Percentiles rank a stretch among this genome's conserved stretches.
phyloP scores from a whole-genome alignment of 495 filamentous ascomycete genomes.

The Articulospora tetracladia region DNA sequence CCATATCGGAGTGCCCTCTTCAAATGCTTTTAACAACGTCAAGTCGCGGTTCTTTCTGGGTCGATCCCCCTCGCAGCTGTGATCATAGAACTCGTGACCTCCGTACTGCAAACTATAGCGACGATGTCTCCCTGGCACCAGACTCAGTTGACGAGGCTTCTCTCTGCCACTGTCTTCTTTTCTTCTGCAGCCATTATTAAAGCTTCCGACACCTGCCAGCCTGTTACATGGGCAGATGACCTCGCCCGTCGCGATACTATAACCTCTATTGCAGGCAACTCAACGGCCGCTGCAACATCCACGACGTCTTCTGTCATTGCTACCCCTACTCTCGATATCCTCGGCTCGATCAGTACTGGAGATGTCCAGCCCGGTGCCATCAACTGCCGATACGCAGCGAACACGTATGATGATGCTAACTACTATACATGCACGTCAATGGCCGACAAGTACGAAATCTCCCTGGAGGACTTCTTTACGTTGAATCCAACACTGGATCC shows the following conservation, averaged over 20 bases:
- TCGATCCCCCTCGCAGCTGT: no score
- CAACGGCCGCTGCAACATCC: not conserved
- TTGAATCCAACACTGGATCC: constrained; percentile 22
- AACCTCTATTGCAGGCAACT: no score
- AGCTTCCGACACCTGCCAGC: no score
- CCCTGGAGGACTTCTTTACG: constrained; percentile 19
- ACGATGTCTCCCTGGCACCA: no score
- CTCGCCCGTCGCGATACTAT: not conserved
- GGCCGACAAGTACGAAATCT: constrained; percentile 13
- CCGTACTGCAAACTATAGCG: no score
- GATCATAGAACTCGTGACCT: no score
- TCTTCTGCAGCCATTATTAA: no score
- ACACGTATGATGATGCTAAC: constrained; percentile 17
- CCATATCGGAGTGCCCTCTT: no score
- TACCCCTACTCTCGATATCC: not conserved
- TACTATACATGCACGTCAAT: constrained; percentile 23
- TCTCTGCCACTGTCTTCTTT: no score
- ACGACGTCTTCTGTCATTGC: not conserved
- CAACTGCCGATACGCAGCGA: constrained; percentile 18
- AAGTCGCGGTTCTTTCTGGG: no score
- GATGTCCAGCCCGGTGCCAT: constrained; percentile 1
- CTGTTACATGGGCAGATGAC: not conserved
- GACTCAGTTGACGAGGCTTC: no score
- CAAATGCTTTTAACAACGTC: no score
- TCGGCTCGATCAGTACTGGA: not conserved